Base-by-base conservation (phyloP, 768 basidiomycete species). In the Mycena albidolilacea region DNA sequence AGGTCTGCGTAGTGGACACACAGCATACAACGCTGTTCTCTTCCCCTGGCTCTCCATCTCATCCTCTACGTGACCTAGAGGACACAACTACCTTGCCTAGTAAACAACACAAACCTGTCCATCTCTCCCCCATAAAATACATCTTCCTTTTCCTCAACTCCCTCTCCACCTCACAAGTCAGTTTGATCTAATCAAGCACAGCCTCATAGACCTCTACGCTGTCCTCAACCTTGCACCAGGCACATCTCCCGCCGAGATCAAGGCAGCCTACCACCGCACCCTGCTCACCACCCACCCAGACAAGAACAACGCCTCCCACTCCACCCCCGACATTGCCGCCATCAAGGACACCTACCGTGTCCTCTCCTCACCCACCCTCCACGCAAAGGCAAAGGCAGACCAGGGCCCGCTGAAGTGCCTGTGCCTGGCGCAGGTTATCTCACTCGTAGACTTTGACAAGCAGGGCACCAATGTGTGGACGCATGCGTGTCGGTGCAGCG, bases 371-470 rank as follows among this genome's bases (percentile, higher is more conserved):
- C 81, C 85, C 0, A 76, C 81, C 19, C 81, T 84, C 11, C 89
- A 93, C 0, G 80, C 82, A 19, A 78, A 80, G 67, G 91, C 94
- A 75, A n/a, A n/a, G n/a, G n/a, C n/a, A n/a, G 92, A 95, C 69
- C 70, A 0, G 68, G 74, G 72, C 74, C n/a, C 73, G 69, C 63
- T 75, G 3, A 67, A 7, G 85, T 9, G 83, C 3, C 90, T 91
- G 8, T 85, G 95, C 63, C 94, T 95, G 5, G 94, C 95, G 0
- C 91, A 95, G 72, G 82, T 94, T 19, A 82, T 96, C 46, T 96
- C 95, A 2, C 84, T 96, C 48, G 93, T 93, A 58, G 93, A 95
- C 0, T 95, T 95, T 74, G 81, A 82, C 35, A 83, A 85, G 11
- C 82, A 79, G 2, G 9, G 15, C 11, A 58, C 58, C 5, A 82